phyloP scores from a whole-genome alignment of 495 filamentous ascomycete genomes.

The Cryomyces minteri region DNA sequence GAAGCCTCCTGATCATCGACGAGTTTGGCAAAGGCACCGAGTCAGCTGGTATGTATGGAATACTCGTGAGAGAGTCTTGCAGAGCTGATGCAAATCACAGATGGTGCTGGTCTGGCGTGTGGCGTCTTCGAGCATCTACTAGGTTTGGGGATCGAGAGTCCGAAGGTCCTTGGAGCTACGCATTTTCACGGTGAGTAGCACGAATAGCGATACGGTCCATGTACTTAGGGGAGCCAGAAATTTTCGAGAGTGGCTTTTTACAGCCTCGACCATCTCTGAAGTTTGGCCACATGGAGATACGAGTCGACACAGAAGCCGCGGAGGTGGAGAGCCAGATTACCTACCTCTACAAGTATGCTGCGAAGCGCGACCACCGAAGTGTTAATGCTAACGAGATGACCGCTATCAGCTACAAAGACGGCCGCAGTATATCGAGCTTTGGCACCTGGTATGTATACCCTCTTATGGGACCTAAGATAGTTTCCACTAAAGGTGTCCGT shows the following conservation, averaged over 20 bases:
- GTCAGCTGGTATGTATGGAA: conserved; percentile 27
- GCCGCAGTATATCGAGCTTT: conserved; percentile 64
- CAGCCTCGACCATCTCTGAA: conserved; percentile 34
- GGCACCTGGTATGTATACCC: conserved; percentile 39
- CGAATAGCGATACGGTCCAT: neutral
- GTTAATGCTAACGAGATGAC: conserved; percentile 4
- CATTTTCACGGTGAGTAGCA: conserved; percentile 50
- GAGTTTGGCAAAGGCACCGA: conserved; percentile 96
- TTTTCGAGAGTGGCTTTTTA: conserved; percentile 63
- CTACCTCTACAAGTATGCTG: conserved; percentile 56
- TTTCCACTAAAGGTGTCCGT: no score
- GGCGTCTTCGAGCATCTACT: conserved; percentile 68
- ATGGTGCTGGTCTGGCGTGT: conserved; percentile 74
- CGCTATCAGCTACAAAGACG: conserved; percentile 27
- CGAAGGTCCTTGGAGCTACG: conserved; percentile 74
- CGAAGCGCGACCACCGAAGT: conserved; percentile 8
- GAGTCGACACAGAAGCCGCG: conserved; percentile 39
- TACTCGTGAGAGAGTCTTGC: neutral
- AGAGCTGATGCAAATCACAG: conserved; percentile 16
- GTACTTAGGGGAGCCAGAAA: conserved; percentile 28
- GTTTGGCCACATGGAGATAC: conserved; percentile 82
- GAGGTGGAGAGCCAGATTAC: conserved; percentile 56
- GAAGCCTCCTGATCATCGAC: conserved; percentile 71
- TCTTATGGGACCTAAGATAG: no score
- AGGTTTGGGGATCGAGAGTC: conserved; percentile 34